These are phyloP conservation scores for Urtica urens DNA, from an alignment of 306 rosid genomes.

Conservation along the genomic window DNA sequence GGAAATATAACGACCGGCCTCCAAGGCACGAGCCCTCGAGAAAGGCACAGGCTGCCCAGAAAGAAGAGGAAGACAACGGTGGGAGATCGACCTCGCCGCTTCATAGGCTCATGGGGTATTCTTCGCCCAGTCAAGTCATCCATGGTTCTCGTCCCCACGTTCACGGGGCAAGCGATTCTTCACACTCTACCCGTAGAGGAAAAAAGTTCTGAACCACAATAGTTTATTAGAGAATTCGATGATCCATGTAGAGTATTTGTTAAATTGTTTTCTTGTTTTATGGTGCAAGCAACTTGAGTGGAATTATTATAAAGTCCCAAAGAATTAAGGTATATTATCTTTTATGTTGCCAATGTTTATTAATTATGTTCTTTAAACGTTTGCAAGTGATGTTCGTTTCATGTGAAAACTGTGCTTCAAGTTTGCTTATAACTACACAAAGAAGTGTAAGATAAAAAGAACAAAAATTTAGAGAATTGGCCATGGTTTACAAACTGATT, in stretches of 20 bases:
- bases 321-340: neutral
- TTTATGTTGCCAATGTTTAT: neutral
- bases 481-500: too few relatives aligned
- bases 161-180: conserved; percentile 15
- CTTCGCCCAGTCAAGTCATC: conserved; percentile 60
- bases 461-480: too few relatives aligned
- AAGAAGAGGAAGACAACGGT: conserved; percentile 16
- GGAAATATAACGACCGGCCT: conserved; percentile 14
- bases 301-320: neutral
- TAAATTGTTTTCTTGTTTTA: neutral
- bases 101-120: conserved; percentile 72
- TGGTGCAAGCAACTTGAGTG: neutral
- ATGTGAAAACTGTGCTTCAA: neutral
- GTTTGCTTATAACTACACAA: neutral
- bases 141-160: conserved; percentile 26
- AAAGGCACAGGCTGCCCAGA: conserved; percentile 32
- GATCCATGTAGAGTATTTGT: neutral
- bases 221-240: neutral
- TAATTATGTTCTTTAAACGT: neutral
- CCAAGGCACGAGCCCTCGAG: conserved; percentile 18
- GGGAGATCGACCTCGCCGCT: conserved; percentile 46
- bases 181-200: conserved; percentile 17
- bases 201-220: neutral
- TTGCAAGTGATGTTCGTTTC: neutral
- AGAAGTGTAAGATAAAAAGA: conserved; percentile 3